Evolutionary conservation across 495 filamentous ascomycete species (phyloP), one percentile per base, ranked within the genome.

Genomic region (Xylaria bambusicola): DNA sequence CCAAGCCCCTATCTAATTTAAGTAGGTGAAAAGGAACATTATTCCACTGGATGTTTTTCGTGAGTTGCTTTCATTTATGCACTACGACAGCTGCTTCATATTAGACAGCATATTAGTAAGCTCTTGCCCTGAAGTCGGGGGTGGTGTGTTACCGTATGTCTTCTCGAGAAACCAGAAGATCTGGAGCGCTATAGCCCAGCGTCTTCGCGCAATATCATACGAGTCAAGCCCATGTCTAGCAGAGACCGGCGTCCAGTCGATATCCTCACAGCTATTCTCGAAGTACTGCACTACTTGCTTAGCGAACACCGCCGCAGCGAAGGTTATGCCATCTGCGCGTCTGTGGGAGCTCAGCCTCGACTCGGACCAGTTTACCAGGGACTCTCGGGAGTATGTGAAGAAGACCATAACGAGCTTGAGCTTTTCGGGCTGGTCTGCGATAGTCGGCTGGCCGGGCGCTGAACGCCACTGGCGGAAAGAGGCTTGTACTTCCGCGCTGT

Each of bases 151-250:
- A n/a, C n/a, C n/a, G n/a, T n/a, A n/a, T n/a, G n/a, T n/a, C 38
- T 38, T 46, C 8, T 61, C 33, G 41, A 61, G 21, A 9, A 41
- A 61, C 50, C 50, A 61, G 9, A 42, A 50, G 2, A 61, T 56
- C 44, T 56, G 50, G 2, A 61, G 24, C 0, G 26, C 52, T 1
- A 61, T 21, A 1, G 58, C 58, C 41, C 41, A 61, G 1, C 50
- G 44, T 2, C n/a, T 4, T 0, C 41, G 21, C 0, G 50, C 31
- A 15, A 50, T 1, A 2, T 61, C 26, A 8, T 33, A 55, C 10
- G 42, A 33, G 3, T 21, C 24, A 1, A 55, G 20, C 0, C 6
- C 29, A 1, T 6, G 2, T 1, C 29, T n/a, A 9, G 10, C 41
- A 2, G 27, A 38, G 9, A 52, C 40, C 4, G 24, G 40, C 40